These are phyloP conservation scores for Talaromyces ruber DNA, from an alignment of 495 filamentous ascomycete genomes.

Conservation along the genomic window DNA sequence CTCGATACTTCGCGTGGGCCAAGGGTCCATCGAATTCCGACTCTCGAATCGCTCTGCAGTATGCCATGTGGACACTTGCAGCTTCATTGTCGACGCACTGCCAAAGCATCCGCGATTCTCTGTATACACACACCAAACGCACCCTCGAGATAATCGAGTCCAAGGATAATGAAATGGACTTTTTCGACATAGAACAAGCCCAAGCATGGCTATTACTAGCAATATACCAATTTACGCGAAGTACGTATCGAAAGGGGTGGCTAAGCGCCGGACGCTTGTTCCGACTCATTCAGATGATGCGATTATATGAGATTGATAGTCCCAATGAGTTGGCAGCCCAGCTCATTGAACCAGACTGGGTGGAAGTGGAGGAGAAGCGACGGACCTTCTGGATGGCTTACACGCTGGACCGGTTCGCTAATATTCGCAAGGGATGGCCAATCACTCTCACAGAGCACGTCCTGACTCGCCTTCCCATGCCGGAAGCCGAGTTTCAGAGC, in stretches of 20 bases:
- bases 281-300: conserved; percentile 38
- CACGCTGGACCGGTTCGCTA: conserved; percentile 36
- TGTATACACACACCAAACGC: conserved; percentile 40
- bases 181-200: conserved; percentile 18
- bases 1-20: conserved; percentile 32
- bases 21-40: conserved; percentile 13
- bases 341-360: conserved; percentile 5
- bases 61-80: conserved; percentile 49
- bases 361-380: conserved; percentile 31
- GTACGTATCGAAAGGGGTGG: conserved; percentile 36
- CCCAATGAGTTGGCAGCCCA: conserved; percentile 15
- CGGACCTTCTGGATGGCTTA: conserved; percentile 43
- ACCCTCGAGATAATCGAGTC: conserved; percentile 33
- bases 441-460: conserved; percentile 34
- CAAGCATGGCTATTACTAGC: conserved; percentile 45
- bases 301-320: conserved; percentile 40
- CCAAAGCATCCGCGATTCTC: conserved; percentile 28
- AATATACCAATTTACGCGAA: conserved; percentile 38
- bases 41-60: conserved; percentile 35
- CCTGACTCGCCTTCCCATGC: conserved; percentile 34
- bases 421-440: conserved; percentile 27
- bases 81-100: conserved; percentile 45
- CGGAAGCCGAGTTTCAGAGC: conserved; percentile 43
- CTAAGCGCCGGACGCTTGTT: conserved; percentile 44
- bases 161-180: conserved; percentile 6